phyloP scores from a whole-genome alignment of 1,284 basidiomycete species.

The Papiliotrema nemorosa region DNA sequence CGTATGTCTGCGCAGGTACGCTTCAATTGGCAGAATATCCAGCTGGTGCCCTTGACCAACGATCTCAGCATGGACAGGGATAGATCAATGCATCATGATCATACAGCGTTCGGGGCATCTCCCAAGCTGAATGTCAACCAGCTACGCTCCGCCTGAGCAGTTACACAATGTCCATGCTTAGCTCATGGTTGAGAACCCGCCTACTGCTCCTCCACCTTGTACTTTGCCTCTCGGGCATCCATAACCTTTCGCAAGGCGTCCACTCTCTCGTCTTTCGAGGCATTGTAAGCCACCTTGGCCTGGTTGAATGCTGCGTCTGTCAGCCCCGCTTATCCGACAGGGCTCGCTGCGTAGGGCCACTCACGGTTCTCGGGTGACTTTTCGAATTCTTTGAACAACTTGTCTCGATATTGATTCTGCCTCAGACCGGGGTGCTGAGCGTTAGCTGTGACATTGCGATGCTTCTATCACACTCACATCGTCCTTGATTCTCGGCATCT shows the following conservation, averaged over 20 bases:
- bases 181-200: too few relatives aligned
- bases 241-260: conserved; percentile 60
- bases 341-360: conserved; percentile 3
- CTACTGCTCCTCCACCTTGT: conserved; percentile 24
- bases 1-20: too few relatives aligned
- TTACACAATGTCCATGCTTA: too few relatives aligned
- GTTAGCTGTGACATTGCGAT: neutral
- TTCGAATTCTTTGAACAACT: conserved; percentile 49
- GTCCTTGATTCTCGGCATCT: conserved; percentile 70
- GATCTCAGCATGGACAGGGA: too few relatives aligned
- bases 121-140: too few relatives aligned
- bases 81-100: too few relatives aligned
- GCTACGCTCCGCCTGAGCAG: too few relatives aligned
- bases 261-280: conserved; percentile 74
- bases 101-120: too few relatives aligned
- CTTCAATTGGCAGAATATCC: too few relatives aligned
- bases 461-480: conserved; percentile 58
- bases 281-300: conserved; percentile 70
- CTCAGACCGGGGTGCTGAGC: conserved; percentile 45
- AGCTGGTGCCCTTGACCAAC: too few relatives aligned
- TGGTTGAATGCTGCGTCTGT: conserved; percentile 62
- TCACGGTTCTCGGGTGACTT: conserved; percentile 49
- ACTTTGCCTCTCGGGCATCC: conserved; percentile 43
- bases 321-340: neutral
- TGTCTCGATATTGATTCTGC: conserved; percentile 49